These are phyloP conservation scores for Apiosordaria backusii DNA, from an alignment of 495 filamentous ascomycete species.

Conservation along the genomic window DNA sequence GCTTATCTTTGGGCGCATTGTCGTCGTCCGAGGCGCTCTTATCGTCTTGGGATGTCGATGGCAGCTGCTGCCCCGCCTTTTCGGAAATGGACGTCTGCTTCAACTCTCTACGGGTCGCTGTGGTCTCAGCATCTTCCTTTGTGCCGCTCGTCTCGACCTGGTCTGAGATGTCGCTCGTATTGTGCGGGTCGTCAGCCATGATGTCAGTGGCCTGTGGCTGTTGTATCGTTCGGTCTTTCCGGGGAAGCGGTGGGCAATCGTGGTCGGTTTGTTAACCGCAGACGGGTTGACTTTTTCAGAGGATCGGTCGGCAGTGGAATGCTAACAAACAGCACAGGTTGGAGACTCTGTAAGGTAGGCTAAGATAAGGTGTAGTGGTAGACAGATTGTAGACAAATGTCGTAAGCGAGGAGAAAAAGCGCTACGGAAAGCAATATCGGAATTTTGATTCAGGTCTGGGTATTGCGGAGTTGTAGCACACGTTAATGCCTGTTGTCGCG, in stretches of 20 bases:
- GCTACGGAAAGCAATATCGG: slow-evolving; percentile 1
- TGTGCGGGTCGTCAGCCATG: slow-evolving; percentile 38
- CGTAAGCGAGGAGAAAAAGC: background rate
- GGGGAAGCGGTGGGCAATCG: background rate
- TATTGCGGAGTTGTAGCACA: slow-evolving; percentile 12
- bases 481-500: slow-evolving; percentile 16
- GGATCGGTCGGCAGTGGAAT: background rate
- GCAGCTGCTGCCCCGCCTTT: slow-evolving; percentile 28
- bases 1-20: slow-evolving; percentile 22
- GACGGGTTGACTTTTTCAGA: background rate
- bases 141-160: slow-evolving; percentile 21
- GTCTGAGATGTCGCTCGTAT: slow-evolving; percentile 33
- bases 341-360: background rate
- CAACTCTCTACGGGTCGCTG: slow-evolving; percentile 52
- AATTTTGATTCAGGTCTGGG: slow-evolving; percentile 11
- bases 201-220: slow-evolving; percentile 24
- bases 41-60: slow-evolving; percentile 19
- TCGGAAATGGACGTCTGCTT: slow-evolving; percentile 54
- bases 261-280: background rate
- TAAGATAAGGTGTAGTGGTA: background rate
- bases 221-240: slow-evolving; percentile 2
- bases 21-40: slow-evolving; percentile 27
- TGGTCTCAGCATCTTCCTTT: slow-evolving; percentile 53
- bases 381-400: background rate
- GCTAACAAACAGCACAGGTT: background rate